phyloP scores from a whole-genome alignment of 2,329 filamentous ascomycete species.

The Diaporthe caulivora region DNA sequence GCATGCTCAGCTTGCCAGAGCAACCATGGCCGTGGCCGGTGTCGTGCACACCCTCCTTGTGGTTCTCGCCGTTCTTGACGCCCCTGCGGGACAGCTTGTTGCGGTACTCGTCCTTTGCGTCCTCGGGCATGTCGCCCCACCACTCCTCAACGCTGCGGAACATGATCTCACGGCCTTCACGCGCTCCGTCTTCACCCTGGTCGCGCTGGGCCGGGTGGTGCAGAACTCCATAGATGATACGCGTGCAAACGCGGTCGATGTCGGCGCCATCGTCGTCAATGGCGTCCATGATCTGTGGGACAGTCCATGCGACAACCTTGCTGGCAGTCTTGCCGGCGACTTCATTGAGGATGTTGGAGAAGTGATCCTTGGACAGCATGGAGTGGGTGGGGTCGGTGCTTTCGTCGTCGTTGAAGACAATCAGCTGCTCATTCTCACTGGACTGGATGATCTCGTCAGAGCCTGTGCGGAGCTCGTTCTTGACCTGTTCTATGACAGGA shows the following conservation, averaged over 20 bases:
- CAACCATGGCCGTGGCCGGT: conserved; percentile 89
- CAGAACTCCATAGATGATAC: conserved; percentile 85
- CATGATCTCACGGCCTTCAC: conserved; percentile 81
- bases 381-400: conserved; percentile 90
- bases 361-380: conserved; percentile 97
- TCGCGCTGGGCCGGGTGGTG: conserved; percentile 87
- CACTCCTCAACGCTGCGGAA: conserved; percentile 85
- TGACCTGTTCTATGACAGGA: conserved; percentile 88
- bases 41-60: conserved; percentile 87
- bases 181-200: conserved; percentile 76
- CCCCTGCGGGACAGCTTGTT: conserved; percentile 82
- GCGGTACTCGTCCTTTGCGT: conserved; percentile 76
- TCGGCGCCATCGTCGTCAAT: conserved; percentile 85
- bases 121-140: conserved; percentile 78
- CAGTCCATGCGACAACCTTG: conserved; percentile 83
- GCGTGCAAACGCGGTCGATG: conserved; percentile 76
- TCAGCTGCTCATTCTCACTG: conserved; percentile 84
- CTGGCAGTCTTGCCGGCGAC: conserved; percentile 86
- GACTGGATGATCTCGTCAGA: conserved; percentile 89
- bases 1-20: conserved; percentile 81
- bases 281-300: conserved; percentile 88
- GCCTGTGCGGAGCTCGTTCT: conserved; percentile 86
- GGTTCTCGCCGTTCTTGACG: conserved; percentile 82
- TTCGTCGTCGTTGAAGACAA: conserved; percentile 85
- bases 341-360: conserved; percentile 91